Base-by-base conservation (phyloP, 2,329 filamentous ascomycete species). In the Phialophora chinensis region DNA sequence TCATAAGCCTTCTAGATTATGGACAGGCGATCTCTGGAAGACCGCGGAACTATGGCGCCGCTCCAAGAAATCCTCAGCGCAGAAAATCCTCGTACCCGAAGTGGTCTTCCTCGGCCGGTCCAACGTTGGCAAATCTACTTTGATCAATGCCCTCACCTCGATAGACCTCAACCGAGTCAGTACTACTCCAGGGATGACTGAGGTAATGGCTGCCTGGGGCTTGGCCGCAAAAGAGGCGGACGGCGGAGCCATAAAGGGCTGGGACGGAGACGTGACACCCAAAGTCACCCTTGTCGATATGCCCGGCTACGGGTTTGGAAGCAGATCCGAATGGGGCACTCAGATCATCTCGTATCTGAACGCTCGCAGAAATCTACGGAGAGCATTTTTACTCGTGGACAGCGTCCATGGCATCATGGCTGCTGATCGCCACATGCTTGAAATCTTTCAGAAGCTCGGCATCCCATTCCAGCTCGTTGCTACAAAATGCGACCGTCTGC, bases 281-380 rank as follows among this genome's bases (percentile, higher is more conserved):
- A 83, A 80, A 69, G 73, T 90, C 31, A 83, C 88, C 0, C 81
- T 92, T 38, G 80, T 91, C 23, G 89, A 92, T 75, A 90, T 90
- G 85, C 90, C 89, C 0, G 89, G 89, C 0, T 91, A 91, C 73
- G 89, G 89, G 3, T 83, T 86, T 64, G 88, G 84, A 1, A 87
- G 86, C 73, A 78, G 84, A 38, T 76, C 80, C 8, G 85, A 86
- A 72, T 91, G 89, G 88, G 89, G 89, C 0, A 74, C 77, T 27
- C 86, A 91, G 75, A 89, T 90, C 66, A 81, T 90, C 79, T 90
- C 90, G 75, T 91, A 90, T 77, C 75, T 92, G 35, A 79, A 82
- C 69, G 80, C 81, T 52, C 81, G 89, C 68, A 87, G 84, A 73
- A 86, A 91, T 79, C 79, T 90, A 52, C 80, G 86, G 10, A 79